Evolutionary conservation across 2,329 filamentous ascomycete genomes (phyloP), one percentile per base, ranked within the genome.

Genomic region (Arthrobotrys iridis): DNA sequence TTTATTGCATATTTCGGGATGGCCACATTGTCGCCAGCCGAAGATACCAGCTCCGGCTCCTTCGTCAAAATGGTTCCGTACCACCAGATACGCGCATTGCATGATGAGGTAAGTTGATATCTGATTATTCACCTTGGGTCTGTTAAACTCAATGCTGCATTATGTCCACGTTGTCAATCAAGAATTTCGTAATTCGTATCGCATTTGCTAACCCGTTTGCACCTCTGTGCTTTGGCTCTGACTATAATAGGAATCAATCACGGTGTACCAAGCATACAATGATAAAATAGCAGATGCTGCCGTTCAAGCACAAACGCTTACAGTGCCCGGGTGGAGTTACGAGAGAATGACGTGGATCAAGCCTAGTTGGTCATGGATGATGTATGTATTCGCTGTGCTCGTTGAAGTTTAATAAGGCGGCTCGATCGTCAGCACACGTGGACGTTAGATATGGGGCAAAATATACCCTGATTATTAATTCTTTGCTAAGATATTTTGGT

Each of bases 271-370:
- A 81, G 88, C 87, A 20, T 89, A 89, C 81, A 84, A 83, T 24
- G 40, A 81, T 18, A 77, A 81, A 43, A 89, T 89, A 78, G 87
- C 87, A 13, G 76, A 81, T 11, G 82, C 86, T 2, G 88, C 88
- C 3, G 82, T 89, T 4, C 60, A 81, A 2, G 65, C 81, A 1
- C 87, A 89, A 78, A 84, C 82, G 6, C 84, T 90, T 41, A 81
- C 84, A 52, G 85, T 86, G 0, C 87, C 85, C 0, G 81, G 83
- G 4, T 89, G 89, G 81, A 83, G 81, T 11, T 82, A 82, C n/a
- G 81, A 81, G 0, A 85, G 88, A 59, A 89, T 88, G 87, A 89
- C 88, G 2, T 89, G 88, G 88, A 85, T 89, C 77, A 89, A 89
- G 78, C 87, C 87, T 0, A 86, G 84, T 71, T 90, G 87, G 85